phyloP scores from a whole-genome alignment of 768 basidiomycete species.

The Russula dissimulans region DNA sequence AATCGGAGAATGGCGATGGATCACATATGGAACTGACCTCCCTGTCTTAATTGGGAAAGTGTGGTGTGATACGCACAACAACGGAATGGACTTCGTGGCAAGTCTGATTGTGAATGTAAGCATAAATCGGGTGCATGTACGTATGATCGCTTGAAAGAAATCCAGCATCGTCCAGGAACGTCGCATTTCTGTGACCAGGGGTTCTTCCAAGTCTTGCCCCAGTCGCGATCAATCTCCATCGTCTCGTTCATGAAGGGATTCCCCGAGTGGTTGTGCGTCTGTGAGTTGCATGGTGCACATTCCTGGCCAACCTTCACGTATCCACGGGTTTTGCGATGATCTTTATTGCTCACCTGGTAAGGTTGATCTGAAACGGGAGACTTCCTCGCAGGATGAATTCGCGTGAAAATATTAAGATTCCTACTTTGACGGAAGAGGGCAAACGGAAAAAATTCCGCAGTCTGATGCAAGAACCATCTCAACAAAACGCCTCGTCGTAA shows the following conservation, averaged over 20 bases:
- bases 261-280: conserved; percentile 55
- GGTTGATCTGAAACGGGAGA: conserved; percentile 33
- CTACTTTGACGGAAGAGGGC: conserved; percentile 52
- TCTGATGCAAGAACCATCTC: conserved; percentile 37
- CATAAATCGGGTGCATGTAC: conserved; percentile 3
- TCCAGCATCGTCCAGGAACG: conserved; percentile 59
- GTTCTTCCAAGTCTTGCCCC: conserved; percentile 71
- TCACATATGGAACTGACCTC: too few relatives aligned
- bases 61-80: conserved; percentile 61
- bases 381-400: not conserved
- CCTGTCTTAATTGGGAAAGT: too few relatives aligned
- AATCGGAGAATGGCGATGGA: too few relatives aligned
- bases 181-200: conserved; percentile 63
- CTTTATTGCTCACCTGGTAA: conserved; percentile 56
- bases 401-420: not conserved
- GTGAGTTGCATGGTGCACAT: conserved; percentile 61
- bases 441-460: conserved; percentile 64
- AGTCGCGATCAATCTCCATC: conserved; percentile 86
- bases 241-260: conserved; percentile 71
- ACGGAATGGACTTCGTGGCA: conserved; percentile 67
- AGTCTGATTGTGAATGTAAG: conserved; percentile 30
- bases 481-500: not conserved
- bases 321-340: conserved; percentile 77
- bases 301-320: conserved; percentile 78
- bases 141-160: conserved; percentile 51